Conservation (phyloP, 495 filamentous ascomycete species). For the Gamarada debralockiae region DNA sequence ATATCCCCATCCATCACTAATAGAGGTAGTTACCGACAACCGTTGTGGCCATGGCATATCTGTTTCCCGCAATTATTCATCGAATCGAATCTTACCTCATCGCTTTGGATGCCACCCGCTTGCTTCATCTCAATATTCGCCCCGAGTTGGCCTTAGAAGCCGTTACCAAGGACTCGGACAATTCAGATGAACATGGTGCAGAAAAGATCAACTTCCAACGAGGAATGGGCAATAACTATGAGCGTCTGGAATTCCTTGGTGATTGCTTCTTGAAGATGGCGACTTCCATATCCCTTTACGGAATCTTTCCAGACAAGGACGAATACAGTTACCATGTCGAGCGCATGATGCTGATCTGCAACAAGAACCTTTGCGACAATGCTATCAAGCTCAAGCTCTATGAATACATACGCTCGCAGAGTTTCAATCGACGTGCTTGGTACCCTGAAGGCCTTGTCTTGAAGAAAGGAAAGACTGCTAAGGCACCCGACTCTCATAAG, state of each 20-base stretch:
- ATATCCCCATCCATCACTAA: neutral
- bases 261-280: constrained; percentile 96
- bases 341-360: constrained; percentile 90
- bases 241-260: constrained; percentile 89
- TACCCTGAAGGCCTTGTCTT: constrained; percentile 70
- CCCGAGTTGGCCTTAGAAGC: constrained; percentile 79
- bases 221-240: constrained; percentile 97
- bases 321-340: constrained; percentile 89
- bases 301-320: constrained; percentile 67
- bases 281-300: constrained; percentile 81
- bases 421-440: constrained; percentile 77
- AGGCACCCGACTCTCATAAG: constrained; percentile 46
- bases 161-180: constrained; percentile 92
- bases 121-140: constrained; percentile 54
- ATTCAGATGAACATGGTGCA: constrained; percentile 70
- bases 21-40: constrained; percentile 56
- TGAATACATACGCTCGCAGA: constrained; percentile 75
- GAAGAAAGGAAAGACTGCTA: constrained; percentile 46
- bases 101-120: constrained; percentile 64
- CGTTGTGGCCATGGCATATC: constrained; percentile 61
- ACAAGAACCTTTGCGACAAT: constrained; percentile 78
- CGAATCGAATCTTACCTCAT: constrained; percentile 80
- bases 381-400: constrained; percentile 66
- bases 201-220: constrained; percentile 71
- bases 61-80: constrained; percentile 80